Percentiles rank a stretch among this genome's conserved stretches.
Conservation (phyloP, 1,139 yeast genomes). For the Yamadazyma atmosphaerica region DNA sequence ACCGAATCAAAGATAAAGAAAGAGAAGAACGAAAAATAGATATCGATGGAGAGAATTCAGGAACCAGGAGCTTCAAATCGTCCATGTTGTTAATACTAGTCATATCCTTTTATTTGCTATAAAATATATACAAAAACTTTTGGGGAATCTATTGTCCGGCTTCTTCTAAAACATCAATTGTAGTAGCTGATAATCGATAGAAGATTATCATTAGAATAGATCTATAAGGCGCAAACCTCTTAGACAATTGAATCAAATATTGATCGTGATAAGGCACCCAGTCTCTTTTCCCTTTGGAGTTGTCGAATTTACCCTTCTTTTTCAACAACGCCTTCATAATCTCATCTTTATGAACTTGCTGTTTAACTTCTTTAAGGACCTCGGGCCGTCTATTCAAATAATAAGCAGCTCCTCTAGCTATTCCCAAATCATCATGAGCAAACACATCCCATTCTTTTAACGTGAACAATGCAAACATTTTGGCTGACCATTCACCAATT, state of each 20-base stretch:
- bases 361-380: slow-evolving; percentile 41
- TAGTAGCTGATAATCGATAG: slow-evolving; percentile 69
- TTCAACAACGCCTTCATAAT: slow-evolving; percentile 28
- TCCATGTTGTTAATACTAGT: neutral
- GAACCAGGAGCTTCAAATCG: neutral
- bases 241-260: slow-evolving; percentile 55
- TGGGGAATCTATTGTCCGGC: slow-evolving; percentile 17
- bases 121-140: neutral
- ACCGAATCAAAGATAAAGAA: slow-evolving; percentile 25
- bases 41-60: slow-evolving; percentile 38
- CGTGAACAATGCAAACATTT: slow-evolving; percentile 79
- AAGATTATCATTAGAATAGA: slow-evolving; percentile 68
- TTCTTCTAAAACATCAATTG: slow-evolving; percentile 48
- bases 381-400: slow-evolving; percentile 62
- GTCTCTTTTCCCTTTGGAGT: slow-evolving; percentile 43
- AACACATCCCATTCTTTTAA: slow-evolving; percentile 67
- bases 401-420: slow-evolving; percentile 74
- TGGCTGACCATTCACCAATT: slow-evolving; percentile 88
- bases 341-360: slow-evolving; percentile 30
- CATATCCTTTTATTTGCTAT: neutral
- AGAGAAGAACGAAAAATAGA: slow-evolving; percentile 22
- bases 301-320: slow-evolving; percentile 41
- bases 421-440: slow-evolving; percentile 79
- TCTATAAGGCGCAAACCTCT: slow-evolving; percentile 63
- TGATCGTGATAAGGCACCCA: slow-evolving; percentile 68